Percentiles rank a stretch among this genome's conserved stretches.
These are phyloP conservation scores for Chaetomium tenue DNA, from an alignment of 495 filamentous ascomycete genomes.

Conservation along the genomic window DNA sequence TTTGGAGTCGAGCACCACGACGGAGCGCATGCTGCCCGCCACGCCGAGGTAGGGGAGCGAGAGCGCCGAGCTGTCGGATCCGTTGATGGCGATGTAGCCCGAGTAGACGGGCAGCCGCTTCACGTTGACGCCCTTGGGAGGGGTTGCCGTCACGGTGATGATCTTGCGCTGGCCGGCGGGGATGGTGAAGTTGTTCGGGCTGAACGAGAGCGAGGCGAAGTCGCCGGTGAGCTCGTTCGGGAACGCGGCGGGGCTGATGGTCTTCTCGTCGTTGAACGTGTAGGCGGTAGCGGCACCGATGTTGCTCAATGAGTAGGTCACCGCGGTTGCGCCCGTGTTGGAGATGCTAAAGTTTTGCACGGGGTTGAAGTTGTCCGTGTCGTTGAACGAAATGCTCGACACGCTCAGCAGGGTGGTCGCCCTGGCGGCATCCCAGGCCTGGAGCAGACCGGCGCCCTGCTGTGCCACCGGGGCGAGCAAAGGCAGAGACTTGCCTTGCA, in stretches of 20 bases:
- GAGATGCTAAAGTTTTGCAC: conserved; percentile 51
- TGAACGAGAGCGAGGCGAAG: conserved; percentile 39
- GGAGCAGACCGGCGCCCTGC: conserved; percentile 56
- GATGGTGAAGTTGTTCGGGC: conserved; percentile 36
- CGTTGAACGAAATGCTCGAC: conserved; percentile 58
- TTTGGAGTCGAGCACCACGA: conserved; percentile 39
- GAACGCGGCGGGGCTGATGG: conserved; percentile 38
- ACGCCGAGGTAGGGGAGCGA: conserved; percentile 54
- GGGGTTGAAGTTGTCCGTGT: conserved; percentile 52
- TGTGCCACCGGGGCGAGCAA: conserved; percentile 55
- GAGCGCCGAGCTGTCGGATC: conserved; percentile 48
- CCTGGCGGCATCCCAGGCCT: conserved; percentile 57
- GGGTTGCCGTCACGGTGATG: conserved; percentile 44
- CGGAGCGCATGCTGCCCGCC: conserved; percentile 44
- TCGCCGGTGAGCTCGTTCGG: conserved; percentile 41
- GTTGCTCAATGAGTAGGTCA: conserved; percentile 50
- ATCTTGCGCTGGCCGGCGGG: conserved; percentile 39
- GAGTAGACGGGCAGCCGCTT: conserved; percentile 52
- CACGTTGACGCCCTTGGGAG: conserved; percentile 42
- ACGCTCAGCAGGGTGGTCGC: conserved; percentile 52
- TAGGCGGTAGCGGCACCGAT: conserved; percentile 47
- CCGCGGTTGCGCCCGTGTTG: conserved; percentile 48
- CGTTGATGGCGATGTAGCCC: conserved; percentile 52
- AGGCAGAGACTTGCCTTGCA: conserved; percentile 42
- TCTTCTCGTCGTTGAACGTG: conserved; percentile 36